phyloP scores from a whole-genome alignment of 495 filamentous ascomycete genomes.

The Annulohypoxylon maeteangense region DNA sequence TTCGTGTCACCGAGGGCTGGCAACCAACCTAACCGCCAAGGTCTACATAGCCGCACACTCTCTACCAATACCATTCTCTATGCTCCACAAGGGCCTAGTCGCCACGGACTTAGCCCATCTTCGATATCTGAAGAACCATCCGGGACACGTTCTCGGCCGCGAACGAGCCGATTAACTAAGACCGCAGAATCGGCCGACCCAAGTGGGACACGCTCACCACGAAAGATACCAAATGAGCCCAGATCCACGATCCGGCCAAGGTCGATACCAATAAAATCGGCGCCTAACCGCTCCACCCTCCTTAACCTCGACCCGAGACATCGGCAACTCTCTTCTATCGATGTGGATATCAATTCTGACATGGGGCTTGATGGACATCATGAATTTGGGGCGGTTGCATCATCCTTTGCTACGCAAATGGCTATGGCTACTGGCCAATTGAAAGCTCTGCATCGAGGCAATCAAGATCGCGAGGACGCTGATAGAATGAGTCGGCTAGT shows the following conservation, averaged over 20 bases:
- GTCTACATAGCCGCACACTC: conserved; percentile 68
- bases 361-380: conserved; percentile 72
- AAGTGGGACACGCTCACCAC: conserved; percentile 43
- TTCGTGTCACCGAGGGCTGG: conserved; percentile 48
- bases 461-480: conserved; percentile 66
- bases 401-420: conserved; percentile 84
- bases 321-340: conserved; percentile 64
- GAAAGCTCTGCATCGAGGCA: conserved; percentile 43
- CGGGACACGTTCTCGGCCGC: conserved; percentile 45
- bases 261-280: conserved; percentile 40
- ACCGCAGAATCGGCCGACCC: conserved; percentile 30
- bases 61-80: conserved; percentile 85
- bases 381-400: conserved; percentile 71
- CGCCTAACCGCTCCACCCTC: conserved; percentile 47
- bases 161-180: conserved; percentile 46
- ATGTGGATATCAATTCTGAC: conserved; percentile 77
- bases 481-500: conserved; percentile 80
- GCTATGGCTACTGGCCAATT: conserved; percentile 70
- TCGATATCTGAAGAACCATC: conserved; percentile 57
- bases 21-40: conserved; percentile 46
- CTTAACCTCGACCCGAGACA: conserved; percentile 47
- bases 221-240: conserved; percentile 30
- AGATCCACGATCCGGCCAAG: conserved; percentile 23
- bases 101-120: conserved; percentile 57
- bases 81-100: conserved; percentile 59